Base-by-base conservation (phyloP, 352 stramenopile species). In the Phytopythium cucurbitacearum region DNA sequence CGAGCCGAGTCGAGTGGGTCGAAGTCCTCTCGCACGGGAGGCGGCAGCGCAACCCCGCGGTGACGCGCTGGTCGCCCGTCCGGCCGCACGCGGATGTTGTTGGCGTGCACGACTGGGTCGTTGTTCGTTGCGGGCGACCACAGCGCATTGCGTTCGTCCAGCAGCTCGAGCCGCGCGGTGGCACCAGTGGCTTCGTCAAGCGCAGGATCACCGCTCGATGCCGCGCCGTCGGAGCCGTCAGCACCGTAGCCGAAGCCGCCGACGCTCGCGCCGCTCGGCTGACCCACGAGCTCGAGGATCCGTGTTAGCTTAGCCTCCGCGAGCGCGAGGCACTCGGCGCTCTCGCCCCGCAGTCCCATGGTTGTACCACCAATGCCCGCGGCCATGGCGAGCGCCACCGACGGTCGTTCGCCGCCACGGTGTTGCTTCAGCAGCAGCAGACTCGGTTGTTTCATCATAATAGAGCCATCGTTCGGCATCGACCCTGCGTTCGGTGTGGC, bases 221-320 rank as follows among this genome's bases (percentile, higher is more conserved):
- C 54, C 32, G 54, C 58, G 8, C 57, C 60, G 32, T 76, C 69
- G 40, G 66, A 77, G 2, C 47, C 62, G n/a, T 37, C 48, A n/a
- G 34, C 48, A 3, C 15, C 34, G 16, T 46, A 45, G 46, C 71
- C 71, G 54, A 92, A 92, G 34, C 67, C 69, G 38, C 74, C 86
- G 12, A 76, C 66, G 0, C 77, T 77, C 6, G 59, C 74, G 21
- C 21, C 21, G 56, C 60, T 90, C 15, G 87, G 79, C 59, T 92
- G 81, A n/a, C 81, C 76, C 34, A 92, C 55, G 38, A 90, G 60
- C 52, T 92, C 81, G 2, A 92, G 51, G 41, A 92, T 87, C 63
- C 86, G 89, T 10, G 73, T 78, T 4, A 92, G 58, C 39, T 92
- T 92, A n/a, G 87, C 58, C 56, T 92, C 81, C 0, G 79, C 78